Base-by-base conservation (phyloP, 306 rosid species). In the Hylodesmum podocarpum region DNA sequence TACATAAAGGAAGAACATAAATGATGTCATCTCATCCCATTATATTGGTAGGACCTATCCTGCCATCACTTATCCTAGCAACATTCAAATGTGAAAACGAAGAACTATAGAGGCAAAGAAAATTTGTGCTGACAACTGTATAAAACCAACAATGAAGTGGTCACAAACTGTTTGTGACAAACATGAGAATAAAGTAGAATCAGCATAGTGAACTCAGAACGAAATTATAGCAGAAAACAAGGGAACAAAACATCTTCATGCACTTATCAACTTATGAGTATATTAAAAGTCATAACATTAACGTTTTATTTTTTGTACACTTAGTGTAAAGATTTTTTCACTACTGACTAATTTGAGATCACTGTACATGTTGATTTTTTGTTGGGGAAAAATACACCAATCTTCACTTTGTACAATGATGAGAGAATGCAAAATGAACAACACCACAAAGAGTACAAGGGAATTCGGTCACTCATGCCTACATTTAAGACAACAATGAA, bases 171-270 rank as follows among this genome's bases (percentile, higher is more conserved):
- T n/a, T n/a, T n/a, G 31, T 70, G 3, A 44, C 36, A 16, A 58
- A 15, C 63, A 62, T 78, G 1, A 57, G 51, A 69, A 63, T 51
- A 34, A 34, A 53, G 39, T 25, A 77, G 50, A 75, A 49, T 9
- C 63, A 44, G 9, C 11, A 64, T 44, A 66, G 37, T 25, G n/a
- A 66, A 25, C 44, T 51, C 68, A 66, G 54, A 9, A 11, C 50
- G 59, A 21, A 31, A 16, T 69, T 41, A 10, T 15, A 29, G 63
- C n/a, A 4, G 1, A 68, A 78, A 31, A 44, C 21, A 70, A 21
- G 19, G 37, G 41, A 47, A 53, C 12, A 11, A 37, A 44, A 22
- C 16, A 65, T 51, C 33, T 37, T 40, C 33, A 24, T 37, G 22
- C 58, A 40, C 37, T 27, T 28, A 27, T 43, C n/a, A 44, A 66